Evolutionary conservation across 345 rosid species (phyloP).

Genomic region (Anastatica hierochuntica): DNA sequence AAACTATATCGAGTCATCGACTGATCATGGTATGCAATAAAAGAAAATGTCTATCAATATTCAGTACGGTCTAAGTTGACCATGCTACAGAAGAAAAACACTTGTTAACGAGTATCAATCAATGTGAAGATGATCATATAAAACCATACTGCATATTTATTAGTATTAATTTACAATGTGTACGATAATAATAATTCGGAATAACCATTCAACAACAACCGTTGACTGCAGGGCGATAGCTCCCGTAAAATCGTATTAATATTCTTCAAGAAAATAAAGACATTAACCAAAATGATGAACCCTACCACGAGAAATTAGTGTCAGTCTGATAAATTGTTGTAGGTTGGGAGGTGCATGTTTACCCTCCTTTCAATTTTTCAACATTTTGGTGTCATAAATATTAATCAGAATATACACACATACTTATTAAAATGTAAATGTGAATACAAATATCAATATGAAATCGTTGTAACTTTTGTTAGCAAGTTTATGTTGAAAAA

Average conservation of each 20-base stretch:
- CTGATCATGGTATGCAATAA: too few species aligned
- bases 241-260: not conserved
- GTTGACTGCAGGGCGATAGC: constrained; percentile 2
- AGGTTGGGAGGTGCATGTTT: constrained; percentile 24
- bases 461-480: too few species aligned
- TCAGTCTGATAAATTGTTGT: constrained; percentile 24
- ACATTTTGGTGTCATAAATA: too few species aligned
- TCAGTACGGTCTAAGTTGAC: constrained; percentile 17
- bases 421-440: too few species aligned
- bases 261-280: constrained; percentile 4
- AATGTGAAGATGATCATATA: constrained; percentile 14
- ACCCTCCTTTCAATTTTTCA: constrained; percentile 11
- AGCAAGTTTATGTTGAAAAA: too few species aligned
- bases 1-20: not conserved
- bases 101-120: constrained; percentile 1
- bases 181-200: not conserved
- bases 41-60: too few species aligned
- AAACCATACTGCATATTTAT: not conserved
- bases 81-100: constrained; percentile 14
- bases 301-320: constrained; percentile 24
- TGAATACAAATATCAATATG: too few species aligned
- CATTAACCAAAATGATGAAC: constrained; percentile 1
- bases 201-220: constrained; percentile 13
- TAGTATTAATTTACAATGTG: too few species aligned
- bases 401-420: too few species aligned